Evolutionary conservation across 2,329 filamentous ascomycete species (phyloP).

Genomic region (Colletotrichum musicola): DNA sequence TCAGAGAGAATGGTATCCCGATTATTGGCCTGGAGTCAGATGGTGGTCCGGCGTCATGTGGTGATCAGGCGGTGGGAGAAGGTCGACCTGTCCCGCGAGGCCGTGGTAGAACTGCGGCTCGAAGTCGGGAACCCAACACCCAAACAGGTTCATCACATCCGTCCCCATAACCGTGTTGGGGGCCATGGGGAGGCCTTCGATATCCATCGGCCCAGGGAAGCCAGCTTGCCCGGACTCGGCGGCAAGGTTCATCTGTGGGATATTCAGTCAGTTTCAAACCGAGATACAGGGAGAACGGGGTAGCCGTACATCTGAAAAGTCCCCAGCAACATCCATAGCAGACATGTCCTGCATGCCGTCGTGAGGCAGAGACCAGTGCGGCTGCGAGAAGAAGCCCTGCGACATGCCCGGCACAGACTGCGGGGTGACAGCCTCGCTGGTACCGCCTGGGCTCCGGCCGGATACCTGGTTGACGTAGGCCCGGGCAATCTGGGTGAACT

Average conservation of each 20-base stretch:
- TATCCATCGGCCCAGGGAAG: slow-evolving; percentile 34
- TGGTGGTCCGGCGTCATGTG: background rate
- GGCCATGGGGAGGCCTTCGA: slow-evolving; percentile 16
- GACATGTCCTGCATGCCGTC: background rate
- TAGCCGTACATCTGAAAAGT: slow-evolving; percentile 3
- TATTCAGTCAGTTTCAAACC: background rate
- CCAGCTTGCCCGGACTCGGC: background rate
- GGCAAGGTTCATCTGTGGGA: slow-evolving; percentile 2
- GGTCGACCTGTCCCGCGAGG: background rate
- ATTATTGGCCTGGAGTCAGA: background rate
- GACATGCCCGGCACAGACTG: background rate
- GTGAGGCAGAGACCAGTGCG: slow-evolving; percentile 11
- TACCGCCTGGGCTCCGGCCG: slow-evolving; percentile 8
- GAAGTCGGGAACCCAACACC: slow-evolving; percentile 41
- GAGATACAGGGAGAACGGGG: too few relatives aligned
- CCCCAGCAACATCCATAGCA: background rate
- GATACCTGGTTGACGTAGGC: slow-evolving; percentile 49
- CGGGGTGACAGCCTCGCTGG: background rate
- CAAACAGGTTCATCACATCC: slow-evolving; percentile 46
- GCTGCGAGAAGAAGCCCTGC: background rate
- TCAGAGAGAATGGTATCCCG: background rate
- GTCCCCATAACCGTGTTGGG: slow-evolving; percentile 39
- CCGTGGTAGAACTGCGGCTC: slow-evolving; percentile 40
- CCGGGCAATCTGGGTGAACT: slow-evolving; percentile 56
- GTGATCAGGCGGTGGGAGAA: background rate